These are phyloP conservation scores for Colletotrichum tropicicola DNA, from an alignment of 2,329 filamentous ascomycete genomes.

Conservation along the genomic window DNA sequence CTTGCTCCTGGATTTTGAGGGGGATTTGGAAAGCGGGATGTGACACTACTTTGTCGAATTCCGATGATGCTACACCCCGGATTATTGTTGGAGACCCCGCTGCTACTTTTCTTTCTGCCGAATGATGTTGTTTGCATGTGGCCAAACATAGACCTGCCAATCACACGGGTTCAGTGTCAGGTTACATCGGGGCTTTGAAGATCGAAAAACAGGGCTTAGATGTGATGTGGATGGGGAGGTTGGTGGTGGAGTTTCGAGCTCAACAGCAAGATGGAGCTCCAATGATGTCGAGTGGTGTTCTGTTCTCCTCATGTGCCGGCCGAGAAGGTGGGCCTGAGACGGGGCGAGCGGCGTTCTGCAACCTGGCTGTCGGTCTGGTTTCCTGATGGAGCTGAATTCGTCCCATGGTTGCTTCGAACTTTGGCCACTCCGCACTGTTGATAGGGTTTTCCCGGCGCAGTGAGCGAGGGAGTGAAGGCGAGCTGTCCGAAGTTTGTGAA, in stretches of 20 bases:
- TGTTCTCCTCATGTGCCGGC: background rate
- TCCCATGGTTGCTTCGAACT: background rate
- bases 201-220: background rate
- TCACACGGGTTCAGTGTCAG: constrained; percentile 20
- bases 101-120: background rate
- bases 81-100: background rate
- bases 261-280: background rate
- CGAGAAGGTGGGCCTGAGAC: background rate
- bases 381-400: constrained; percentile 5
- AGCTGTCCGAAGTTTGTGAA: background rate
- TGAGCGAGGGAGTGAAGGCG: background rate
- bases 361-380: constrained; percentile 6
- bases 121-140: background rate
- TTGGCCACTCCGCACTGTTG: background rate
- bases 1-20: background rate
- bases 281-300: background rate
- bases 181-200: background rate
- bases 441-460: background rate
- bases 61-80: background rate
- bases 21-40: background rate
- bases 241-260: background rate
- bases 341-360: background rate
- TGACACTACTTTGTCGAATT: background rate
- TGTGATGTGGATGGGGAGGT: background rate
- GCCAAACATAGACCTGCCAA: background rate